Evolutionary conservation across 108 stramenopile genomes (phyloP), one percentile per base, ranked within the genome.

Genomic region (Chaetoceros muelleri): DNA sequence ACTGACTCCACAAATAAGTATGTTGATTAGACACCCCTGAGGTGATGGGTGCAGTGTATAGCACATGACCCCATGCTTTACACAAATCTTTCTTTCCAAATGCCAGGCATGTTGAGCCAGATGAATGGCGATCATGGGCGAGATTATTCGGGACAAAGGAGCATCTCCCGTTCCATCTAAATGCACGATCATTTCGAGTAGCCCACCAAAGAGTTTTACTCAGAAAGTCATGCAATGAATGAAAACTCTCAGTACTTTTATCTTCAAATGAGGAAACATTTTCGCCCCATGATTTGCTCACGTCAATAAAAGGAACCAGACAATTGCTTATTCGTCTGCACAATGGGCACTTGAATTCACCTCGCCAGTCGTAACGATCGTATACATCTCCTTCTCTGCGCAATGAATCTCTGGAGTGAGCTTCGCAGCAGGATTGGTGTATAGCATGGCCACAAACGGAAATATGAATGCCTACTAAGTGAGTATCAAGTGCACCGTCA

Each of bases 381-480:
- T n/a, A n/a, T n/a, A n/a, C 59, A 17, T 79, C 62, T 31, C 83
- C 81, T 62, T 84, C 85, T 57, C 89, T 64, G 28, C 82, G 78
- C 27, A 77, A 77, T 21, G 80, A 75, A 17, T 75, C 78, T 46
- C 71, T 77, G 21, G 87, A 56, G 49, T 87, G 87, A 21, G 85
- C 71, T 45, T 87, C 90, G 66, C 81, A 84, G 58, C 90, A 93
- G 27, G 75, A 77, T 30, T 72, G 80, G 47, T 93, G 90, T 20
- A 93, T 70, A 17, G 90, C 90, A 74, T 93, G 90, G 24, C 90
- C 90, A 59, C 90, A 93, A 27, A 93, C 72, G 44, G 79, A 65
- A 2, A 84, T 70, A 65, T 85, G 84, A 25, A 76, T 70, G 24
- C 90, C 90, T 29, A 87, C 86, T 57, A 81, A 85, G 26, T 75